A percentile compares a stretch with the other conserved stretches of the same genome.
These are phyloP conservation scores for Stentor roeselii DNA, from an alignment of 73 alveolate species.

Conservation along the genomic window DNA sequence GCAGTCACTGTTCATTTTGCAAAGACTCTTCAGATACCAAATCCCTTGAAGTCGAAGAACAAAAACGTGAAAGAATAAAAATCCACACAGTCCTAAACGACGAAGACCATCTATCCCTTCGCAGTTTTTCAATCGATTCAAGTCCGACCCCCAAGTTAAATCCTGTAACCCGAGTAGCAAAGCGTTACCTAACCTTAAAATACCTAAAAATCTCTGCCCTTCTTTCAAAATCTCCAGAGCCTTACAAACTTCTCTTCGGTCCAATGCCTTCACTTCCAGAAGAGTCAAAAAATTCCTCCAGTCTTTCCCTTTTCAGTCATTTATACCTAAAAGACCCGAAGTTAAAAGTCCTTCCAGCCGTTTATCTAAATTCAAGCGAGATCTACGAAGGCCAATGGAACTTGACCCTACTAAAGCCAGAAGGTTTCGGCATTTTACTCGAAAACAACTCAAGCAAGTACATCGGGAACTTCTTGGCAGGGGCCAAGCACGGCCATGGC, in stretches of 20 bases:
- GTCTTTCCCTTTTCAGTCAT: too few relatives aligned
- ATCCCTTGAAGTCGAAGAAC: not conserved
- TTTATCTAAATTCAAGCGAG: not conserved
- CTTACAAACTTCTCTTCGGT: not conserved
- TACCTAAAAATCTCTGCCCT: not conserved
- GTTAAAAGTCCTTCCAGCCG: slow-evolving; percentile 1
- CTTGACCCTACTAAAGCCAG: not conserved
- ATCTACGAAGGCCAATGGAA: not conserved
- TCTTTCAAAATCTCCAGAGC: not conserved
- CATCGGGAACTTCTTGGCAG: not conserved
- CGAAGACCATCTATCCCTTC: not conserved
- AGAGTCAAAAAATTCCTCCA: not conserved
- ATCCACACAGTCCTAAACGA: not conserved
- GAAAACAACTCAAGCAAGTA: too few relatives aligned
- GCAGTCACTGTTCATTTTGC: not conserved
- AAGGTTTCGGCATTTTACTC: not conserved
- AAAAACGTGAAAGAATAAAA: not conserved
- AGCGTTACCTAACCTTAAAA: not conserved
- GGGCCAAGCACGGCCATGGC: not conserved
- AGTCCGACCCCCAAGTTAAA: not conserved
- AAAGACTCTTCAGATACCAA: not conserved
- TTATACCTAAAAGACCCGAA: not conserved
- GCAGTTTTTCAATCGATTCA: not conserved
- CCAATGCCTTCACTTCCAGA: not conserved
- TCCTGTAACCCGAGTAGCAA: not conserved